Conservation (phyloP, 2,329 filamentous ascomycete genomes). For the Neopestalotiopsis sp. region DNA sequence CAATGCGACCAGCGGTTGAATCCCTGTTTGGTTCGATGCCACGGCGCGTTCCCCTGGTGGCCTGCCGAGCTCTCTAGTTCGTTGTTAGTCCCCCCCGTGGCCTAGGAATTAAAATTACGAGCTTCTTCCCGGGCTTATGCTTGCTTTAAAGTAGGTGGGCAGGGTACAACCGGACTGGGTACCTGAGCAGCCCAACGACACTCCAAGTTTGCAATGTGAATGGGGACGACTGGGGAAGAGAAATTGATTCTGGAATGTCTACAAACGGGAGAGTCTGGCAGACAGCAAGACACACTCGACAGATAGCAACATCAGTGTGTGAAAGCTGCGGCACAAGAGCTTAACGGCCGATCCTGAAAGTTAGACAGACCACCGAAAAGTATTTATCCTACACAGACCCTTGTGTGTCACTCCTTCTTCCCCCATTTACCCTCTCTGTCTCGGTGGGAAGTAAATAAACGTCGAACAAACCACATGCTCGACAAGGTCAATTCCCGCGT, state of each 20-base stretch:
- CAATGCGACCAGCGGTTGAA: background rate
- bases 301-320: background rate
- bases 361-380: background rate
- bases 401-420: background rate
- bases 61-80: constrained; percentile 1
- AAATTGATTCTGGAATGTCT: too few relatives aligned
- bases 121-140: constrained; percentile 1
- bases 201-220: background rate
- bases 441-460: background rate
- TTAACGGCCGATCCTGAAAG: background rate
- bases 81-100: background rate
- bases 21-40: background rate
- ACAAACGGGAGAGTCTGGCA: too few relatives aligned
- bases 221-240: too few relatives aligned
- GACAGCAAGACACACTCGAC: too few relatives aligned
- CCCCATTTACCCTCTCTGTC: background rate
- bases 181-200: background rate
- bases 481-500: background rate
- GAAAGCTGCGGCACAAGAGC: background rate
- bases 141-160: background rate
- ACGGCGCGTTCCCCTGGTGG: background rate
- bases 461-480: background rate
- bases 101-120: constrained; percentile 1
- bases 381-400: background rate
- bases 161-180: background rate